phyloP scores from a whole-genome alignment of 768 basidiomycete genomes.

The Pleurotus platypus region DNA sequence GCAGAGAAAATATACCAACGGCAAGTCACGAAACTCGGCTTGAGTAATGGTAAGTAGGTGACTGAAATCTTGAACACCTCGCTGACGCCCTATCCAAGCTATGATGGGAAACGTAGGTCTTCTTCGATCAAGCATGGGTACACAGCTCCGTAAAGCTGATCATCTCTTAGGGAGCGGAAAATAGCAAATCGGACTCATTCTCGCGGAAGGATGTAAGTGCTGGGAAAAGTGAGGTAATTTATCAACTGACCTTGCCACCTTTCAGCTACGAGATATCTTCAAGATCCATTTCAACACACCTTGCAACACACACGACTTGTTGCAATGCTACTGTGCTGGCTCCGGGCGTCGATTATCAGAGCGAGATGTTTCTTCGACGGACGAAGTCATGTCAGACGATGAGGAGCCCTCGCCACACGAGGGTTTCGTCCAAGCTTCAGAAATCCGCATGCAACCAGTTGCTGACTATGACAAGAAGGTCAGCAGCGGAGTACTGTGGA shows the following conservation, averaged over 20 bases:
- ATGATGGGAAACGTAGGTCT: conserved; percentile 65
- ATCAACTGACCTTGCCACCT: conserved; percentile 2
- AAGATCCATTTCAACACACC: conserved; percentile 73
- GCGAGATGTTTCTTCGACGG: conserved; percentile 10
- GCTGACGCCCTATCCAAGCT: conserved; percentile 32
- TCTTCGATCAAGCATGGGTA: background rate
- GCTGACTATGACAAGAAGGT: conserved; percentile 54
- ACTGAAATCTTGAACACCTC: background rate
- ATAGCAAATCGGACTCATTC: conserved; percentile 81
- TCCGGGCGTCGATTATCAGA: conserved; percentile 12
- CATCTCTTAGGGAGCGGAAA: conserved; percentile 25
- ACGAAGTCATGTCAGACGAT: conserved; percentile 23
- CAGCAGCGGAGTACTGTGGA: conserved; percentile 12
- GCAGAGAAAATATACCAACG: conserved; percentile 90
- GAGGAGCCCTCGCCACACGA: conserved; percentile 27
- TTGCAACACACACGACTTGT: conserved; percentile 91
- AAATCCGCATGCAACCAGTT: conserved; percentile 43
- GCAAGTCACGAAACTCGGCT: conserved; percentile 89
- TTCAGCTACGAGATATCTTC: conserved; percentile 88
- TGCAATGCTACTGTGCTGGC: conserved; percentile 73
- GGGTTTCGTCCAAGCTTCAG: conserved; percentile 67
- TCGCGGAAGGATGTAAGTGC: conserved; percentile 74
- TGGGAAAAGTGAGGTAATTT: background rate
- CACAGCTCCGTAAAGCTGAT: background rate
- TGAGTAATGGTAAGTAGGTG: conserved; percentile 71